Percentiles rank a stretch among this genome's conserved stretches.
Evolutionary conservation across 2,329 filamentous ascomycete species (phyloP).

Genomic region (Pseudogymnoascus sp.): DNA sequence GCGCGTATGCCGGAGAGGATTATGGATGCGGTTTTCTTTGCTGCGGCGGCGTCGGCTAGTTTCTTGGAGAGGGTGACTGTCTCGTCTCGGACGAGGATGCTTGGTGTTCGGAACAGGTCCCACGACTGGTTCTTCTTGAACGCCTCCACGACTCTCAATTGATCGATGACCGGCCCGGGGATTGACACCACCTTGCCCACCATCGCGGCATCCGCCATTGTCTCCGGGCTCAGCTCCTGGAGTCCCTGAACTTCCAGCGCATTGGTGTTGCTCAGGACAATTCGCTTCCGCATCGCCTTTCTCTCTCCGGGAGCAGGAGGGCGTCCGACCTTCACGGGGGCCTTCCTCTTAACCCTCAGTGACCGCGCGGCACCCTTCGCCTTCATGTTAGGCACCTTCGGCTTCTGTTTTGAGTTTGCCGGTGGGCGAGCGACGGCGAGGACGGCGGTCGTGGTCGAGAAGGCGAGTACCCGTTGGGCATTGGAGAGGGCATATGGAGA

Average conservation of each 20-base stretch:
- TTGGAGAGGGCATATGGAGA: constrained; percentile 30
- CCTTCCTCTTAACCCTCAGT: constrained; percentile 41
- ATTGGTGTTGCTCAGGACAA: constrained; percentile 90
- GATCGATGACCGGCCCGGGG: constrained; percentile 62
- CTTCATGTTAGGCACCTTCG: constrained; percentile 11
- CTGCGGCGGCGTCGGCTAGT: constrained; percentile 47
- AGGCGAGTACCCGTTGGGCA: constrained; percentile 36
- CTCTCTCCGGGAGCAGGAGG: constrained; percentile 68
- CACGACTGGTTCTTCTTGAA: constrained; percentile 89
- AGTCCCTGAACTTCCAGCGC: constrained; percentile 69
- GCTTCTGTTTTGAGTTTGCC: not conserved
- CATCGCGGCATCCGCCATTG: constrained; percentile 44
- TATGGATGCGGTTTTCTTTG: constrained; percentile 49
- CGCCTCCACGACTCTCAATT: constrained; percentile 72
- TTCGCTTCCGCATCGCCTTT: constrained; percentile 77
- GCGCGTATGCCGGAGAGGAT: constrained; percentile 66
- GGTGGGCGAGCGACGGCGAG: constrained; percentile 14
- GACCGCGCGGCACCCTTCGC: constrained; percentile 16
- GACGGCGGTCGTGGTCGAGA: constrained; percentile 27
- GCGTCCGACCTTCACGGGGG: constrained; percentile 29
- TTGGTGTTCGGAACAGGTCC: constrained; percentile 75
- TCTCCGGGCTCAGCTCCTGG: constrained; percentile 47
- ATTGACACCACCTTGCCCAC: constrained; percentile 62
- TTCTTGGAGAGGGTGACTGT: constrained; percentile 60
- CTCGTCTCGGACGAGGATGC: constrained; percentile 68